Evolutionary conservation across 176 grass and related monocot genomes (phyloP), one percentile per base, ranked within the genome.

Genomic region (Luzula sylvatica): DNA sequence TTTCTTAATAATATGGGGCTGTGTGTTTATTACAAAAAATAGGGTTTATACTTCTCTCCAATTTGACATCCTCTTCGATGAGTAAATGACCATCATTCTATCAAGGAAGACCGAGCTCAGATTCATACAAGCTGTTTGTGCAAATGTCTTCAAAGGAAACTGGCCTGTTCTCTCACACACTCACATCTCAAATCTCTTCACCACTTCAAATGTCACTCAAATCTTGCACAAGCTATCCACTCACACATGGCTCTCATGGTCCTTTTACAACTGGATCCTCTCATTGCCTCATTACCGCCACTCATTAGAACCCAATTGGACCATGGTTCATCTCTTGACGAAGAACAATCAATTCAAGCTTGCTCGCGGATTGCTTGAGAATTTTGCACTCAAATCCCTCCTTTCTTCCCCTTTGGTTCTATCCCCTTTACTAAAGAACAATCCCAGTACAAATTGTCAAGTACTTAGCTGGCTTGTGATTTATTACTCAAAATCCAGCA

Each of bases 81-180:
- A 59, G 38, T n/a, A n/a, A n/a, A n/a, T n/a, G 32, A 26, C 22
- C 9, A 45, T 39, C 23, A 62, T 72, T 43, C 35, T 53, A 11
- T 53, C 15, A 8, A 47, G 38, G 38, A 69, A 61, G 50, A 47
- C 7, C 14, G 73, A 77, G 65, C 17, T 13, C 11, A 20, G 32
- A 8, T 70, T 77, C 65, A 70, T 69, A 46, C 64, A 55, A 77
- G 65, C 39, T 69, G 73, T 77, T 77, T 77, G 73, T 52, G 73
- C 63, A 69, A 70, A 69, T 69, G 73, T 49, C 56, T 55, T 49
- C 43, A 77, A 77, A 56, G 47, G 55, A 20, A 77, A 41, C 20
- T 70, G 65, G 64, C 45, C 45, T 24, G 30, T 45, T 11, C 51
- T 77, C 38, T 55, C 73, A 2, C 56, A n/a, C 22, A 29, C 49